A percentile compares a stretch with the other conserved stretches of the same genome.
These are phyloP conservation scores for Colletotrichum aenigma DNA, from an alignment of 2,329 filamentous ascomycete species.

Conservation along the genomic window DNA sequence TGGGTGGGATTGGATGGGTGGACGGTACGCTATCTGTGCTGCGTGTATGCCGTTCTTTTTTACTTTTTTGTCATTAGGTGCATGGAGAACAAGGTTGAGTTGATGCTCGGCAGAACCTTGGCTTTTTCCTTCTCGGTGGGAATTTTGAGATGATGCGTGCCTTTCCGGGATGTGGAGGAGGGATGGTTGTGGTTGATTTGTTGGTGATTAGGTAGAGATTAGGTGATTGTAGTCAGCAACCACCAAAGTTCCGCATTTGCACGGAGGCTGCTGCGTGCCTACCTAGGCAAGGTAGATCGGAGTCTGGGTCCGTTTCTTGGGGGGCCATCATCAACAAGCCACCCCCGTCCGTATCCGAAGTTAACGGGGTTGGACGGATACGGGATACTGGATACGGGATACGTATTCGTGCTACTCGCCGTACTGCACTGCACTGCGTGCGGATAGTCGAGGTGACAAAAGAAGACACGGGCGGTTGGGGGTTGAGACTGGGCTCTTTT, in stretches of 20 bases:
- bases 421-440: neutral
- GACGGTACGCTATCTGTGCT: neutral
- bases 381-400: neutral
- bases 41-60: neutral
- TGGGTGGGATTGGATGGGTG: neutral
- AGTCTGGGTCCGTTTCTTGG: neutral
- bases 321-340: neutral
- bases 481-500: neutral
- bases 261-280: neutral
- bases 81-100: neutral
- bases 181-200: neutral
- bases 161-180: neutral
- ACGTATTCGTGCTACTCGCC: neutral
- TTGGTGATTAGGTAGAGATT: conserved; percentile 2
- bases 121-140: neutral
- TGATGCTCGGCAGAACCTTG: neutral
- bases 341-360: neutral
- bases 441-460: neutral
- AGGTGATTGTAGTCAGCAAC: neutral
- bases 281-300: neutral
- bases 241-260: neutral
- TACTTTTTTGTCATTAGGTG: neutral
- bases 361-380: neutral
- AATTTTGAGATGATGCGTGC: neutral
- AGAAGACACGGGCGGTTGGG: neutral